Conservation (phyloP, 495 filamentous ascomycete species). For the Parmelia sp. region DNA sequence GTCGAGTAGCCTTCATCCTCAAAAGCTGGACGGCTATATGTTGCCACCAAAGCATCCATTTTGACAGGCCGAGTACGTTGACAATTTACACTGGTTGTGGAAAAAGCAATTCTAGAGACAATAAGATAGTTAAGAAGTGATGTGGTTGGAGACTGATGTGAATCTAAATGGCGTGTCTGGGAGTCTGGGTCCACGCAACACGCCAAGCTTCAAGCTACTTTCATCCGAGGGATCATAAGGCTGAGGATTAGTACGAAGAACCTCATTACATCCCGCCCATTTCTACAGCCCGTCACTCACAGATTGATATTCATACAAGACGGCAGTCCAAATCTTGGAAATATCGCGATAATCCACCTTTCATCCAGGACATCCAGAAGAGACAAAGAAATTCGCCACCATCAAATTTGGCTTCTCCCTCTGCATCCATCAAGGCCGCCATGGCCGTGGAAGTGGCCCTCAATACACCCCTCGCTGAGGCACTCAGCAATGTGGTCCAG, state of each 20-base stretch:
- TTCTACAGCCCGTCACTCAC: background rate
- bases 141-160: background rate
- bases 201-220: background rate
- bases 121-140: background rate
- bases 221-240: too few species aligned
- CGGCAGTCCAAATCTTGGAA: background rate
- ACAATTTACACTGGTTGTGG: background rate
- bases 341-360: background rate
- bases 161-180: background rate
- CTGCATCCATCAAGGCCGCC: conserved; percentile 16
- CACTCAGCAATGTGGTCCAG: conserved; percentile 71
- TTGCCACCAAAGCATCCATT: conserved; percentile 92
- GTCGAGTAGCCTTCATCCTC: conserved; percentile 64
- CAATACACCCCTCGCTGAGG: conserved; percentile 72
- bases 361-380: background rate
- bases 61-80: conserved; percentile 16
- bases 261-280: background rate
- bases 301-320: background rate
- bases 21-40: conserved; percentile 71
- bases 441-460: conserved; percentile 71
- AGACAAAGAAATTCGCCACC: background rate
- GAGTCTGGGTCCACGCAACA: background rate
- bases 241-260: background rate
- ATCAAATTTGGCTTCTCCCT: background rate
- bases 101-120: background rate